Evolutionary conservation across 2,329 filamentous ascomycete genomes (phyloP).

Genomic region (Tolypocladium capitatum): DNA sequence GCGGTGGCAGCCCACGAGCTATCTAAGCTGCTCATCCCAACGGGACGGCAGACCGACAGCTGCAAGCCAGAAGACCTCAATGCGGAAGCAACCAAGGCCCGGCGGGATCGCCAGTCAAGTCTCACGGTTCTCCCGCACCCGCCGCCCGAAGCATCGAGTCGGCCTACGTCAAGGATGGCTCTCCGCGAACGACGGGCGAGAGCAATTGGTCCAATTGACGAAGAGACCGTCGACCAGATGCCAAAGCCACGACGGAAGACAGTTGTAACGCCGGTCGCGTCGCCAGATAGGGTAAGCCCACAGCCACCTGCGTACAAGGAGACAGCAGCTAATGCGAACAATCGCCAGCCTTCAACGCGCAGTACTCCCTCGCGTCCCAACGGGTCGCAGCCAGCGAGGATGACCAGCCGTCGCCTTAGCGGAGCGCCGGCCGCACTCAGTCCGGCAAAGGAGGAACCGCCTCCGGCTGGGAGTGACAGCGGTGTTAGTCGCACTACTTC

Average conservation of each 20-base stretch:
- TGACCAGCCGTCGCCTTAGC: slow-evolving; percentile 35
- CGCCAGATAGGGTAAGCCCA: slow-evolving; percentile 16
- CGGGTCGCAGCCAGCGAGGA: slow-evolving; percentile 15
- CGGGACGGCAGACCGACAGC: slow-evolving; percentile 60
- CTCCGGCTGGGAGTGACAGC: slow-evolving; percentile 1
- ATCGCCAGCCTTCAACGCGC: slow-evolving; percentile 18
- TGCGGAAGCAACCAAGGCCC: slow-evolving; percentile 47
- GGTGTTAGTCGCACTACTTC: slow-evolving; percentile 20
- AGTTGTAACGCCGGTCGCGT: slow-evolving; percentile 32
- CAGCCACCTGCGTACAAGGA: too few relatives aligned
- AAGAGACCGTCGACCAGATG: slow-evolving; percentile 17
- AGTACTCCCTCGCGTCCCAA: slow-evolving; percentile 15
- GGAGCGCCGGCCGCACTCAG: slow-evolving; percentile 25
- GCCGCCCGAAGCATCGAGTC: slow-evolving; percentile 17
- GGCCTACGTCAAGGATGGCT: slow-evolving; percentile 51
- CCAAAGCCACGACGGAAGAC: slow-evolving; percentile 45
- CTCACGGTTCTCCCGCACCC: slow-evolving; percentile 18
- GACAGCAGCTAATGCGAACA: neutral
- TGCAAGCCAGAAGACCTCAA: slow-evolving; percentile 68
- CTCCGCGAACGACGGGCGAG: slow-evolving; percentile 58
- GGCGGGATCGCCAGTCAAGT: slow-evolving; percentile 51
- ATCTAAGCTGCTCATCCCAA: slow-evolving; percentile 68
- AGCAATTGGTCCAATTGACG: slow-evolving; percentile 38
- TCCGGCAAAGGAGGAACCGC: slow-evolving; percentile 8
- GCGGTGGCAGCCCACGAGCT: slow-evolving; percentile 71